Percentiles rank a stretch among this genome's conserved stretches.
Conservation (phyloP, 805 yeast genomes). For the Cyberlindnera mycetangii region DNA sequence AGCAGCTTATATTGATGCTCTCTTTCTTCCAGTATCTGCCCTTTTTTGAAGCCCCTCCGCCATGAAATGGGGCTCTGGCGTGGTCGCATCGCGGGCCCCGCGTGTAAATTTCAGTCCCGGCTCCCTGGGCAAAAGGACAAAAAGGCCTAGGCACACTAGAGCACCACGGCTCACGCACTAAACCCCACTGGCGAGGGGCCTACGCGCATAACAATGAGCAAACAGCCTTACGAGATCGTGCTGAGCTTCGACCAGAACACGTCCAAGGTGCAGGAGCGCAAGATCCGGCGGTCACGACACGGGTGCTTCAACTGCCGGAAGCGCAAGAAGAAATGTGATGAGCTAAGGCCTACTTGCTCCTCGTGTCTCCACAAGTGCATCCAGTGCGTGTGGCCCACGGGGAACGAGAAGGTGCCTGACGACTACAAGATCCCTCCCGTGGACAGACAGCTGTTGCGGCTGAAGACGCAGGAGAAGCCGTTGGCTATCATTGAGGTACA, state of each 20-base stretch:
- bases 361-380: constrained; percentile 37
- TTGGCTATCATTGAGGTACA: background rate
- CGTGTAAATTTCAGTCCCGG: too few species aligned
- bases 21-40: too few species aligned
- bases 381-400: constrained; percentile 26
- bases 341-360: constrained; percentile 39
- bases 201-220: background rate
- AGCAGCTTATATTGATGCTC: too few species aligned
- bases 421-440: constrained; percentile 19
- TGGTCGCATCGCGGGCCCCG: too few species aligned
- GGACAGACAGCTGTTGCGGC: background rate
- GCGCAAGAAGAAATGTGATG: constrained; percentile 65
- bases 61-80: too few species aligned
- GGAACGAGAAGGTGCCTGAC: constrained; percentile 19
- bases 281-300: constrained; percentile 6
- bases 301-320: constrained; percentile 39
- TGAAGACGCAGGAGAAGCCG: background rate
- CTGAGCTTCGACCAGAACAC: constrained; percentile 3
- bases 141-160: too few species aligned
- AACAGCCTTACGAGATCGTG: constrained; percentile 15
- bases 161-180: too few species aligned
- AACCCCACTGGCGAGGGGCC: too few species aligned
- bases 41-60: too few species aligned
- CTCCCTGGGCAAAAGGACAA: too few species aligned
- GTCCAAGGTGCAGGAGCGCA: background rate